These are phyloP conservation scores for Bacidia rubella DNA, from an alignment of 495 filamentous ascomycete species.

Conservation along the genomic window DNA sequence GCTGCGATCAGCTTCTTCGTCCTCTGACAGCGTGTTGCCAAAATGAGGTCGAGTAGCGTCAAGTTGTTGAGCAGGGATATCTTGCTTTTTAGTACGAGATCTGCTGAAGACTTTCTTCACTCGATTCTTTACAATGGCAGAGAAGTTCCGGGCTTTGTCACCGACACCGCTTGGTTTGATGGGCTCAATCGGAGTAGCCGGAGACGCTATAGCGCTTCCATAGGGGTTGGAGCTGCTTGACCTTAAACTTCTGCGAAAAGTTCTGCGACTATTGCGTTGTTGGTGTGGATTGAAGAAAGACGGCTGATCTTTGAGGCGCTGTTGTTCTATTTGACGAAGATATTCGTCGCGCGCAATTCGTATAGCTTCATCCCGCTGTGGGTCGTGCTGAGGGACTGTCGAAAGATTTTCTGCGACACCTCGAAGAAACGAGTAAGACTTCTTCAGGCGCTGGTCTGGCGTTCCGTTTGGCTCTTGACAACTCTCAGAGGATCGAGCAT, in stretches of 20 bases:
- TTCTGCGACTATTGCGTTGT: conserved; percentile 34
- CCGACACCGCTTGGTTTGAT: conserved; percentile 24
- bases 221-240: conserved; percentile 29
- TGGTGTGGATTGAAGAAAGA: conserved; percentile 36
- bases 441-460: conserved; percentile 27
- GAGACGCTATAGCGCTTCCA: conserved; percentile 20
- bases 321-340: conserved; percentile 24
- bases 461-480: conserved; percentile 6
- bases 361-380: conserved; percentile 34
- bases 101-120: conserved; percentile 42
- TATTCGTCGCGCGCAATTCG: conserved; percentile 36
- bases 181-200: conserved; percentile 15
- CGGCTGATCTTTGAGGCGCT: conserved; percentile 26
- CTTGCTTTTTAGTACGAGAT: conserved; percentile 29
- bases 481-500: conserved; percentile 6
- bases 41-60: conserved; percentile 35
- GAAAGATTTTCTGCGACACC: conserved; percentile 21
- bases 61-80: conserved; percentile 36
- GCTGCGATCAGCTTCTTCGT: conserved; percentile 14
- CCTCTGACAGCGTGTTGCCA: conserved; percentile 20
- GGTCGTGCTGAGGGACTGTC: conserved; percentile 20
- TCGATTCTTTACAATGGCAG: conserved; percentile 45
- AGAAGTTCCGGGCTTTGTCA: conserved; percentile 44
- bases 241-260: conserved; percentile 49
- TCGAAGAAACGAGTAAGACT: conserved; percentile 51